Evolutionary conservation across 192 early-diverging fungal genomes (phyloP).

Genomic region (Obelidium mucronatum): DNA sequence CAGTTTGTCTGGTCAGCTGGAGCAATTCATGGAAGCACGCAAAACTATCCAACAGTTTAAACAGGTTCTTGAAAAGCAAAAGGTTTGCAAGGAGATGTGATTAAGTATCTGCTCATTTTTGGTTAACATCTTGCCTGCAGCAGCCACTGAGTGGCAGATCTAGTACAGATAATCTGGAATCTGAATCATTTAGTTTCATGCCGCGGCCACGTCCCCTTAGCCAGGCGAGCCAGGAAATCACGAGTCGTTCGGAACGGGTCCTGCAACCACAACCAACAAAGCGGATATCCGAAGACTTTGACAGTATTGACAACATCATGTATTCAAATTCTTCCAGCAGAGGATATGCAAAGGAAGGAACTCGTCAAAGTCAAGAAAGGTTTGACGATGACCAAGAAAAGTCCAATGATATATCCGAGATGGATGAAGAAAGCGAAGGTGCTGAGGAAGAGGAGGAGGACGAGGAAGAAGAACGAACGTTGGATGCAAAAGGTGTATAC

Average conservation of each 20-base stretch:
- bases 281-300: background rate
- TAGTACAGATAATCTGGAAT: too few species aligned
- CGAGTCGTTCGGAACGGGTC: too few species aligned
- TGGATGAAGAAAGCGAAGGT: background rate
- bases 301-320: background rate
- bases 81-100: too few species aligned
- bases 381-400: background rate
- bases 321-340: background rate
- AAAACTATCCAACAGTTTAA: constrained; percentile 19
- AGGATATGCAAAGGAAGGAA: background rate
- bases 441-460: constrained; percentile 1
- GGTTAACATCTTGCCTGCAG: too few species aligned
- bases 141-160: too few species aligned
- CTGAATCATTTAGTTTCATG: too few species aligned
- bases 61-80: background rate
- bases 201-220: too few species aligned
- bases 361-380: background rate
- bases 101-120: too few species aligned
- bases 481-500: constrained; percentile 24
- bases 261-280: too few species aligned
- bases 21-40: constrained; percentile 36
- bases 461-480: constrained; percentile 11
- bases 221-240: too few species aligned
- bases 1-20: constrained; percentile 18
- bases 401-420: background rate